phyloP scores from a whole-genome alignment of 345 rosid genomes.

The Geranium rotundifolium region DNA sequence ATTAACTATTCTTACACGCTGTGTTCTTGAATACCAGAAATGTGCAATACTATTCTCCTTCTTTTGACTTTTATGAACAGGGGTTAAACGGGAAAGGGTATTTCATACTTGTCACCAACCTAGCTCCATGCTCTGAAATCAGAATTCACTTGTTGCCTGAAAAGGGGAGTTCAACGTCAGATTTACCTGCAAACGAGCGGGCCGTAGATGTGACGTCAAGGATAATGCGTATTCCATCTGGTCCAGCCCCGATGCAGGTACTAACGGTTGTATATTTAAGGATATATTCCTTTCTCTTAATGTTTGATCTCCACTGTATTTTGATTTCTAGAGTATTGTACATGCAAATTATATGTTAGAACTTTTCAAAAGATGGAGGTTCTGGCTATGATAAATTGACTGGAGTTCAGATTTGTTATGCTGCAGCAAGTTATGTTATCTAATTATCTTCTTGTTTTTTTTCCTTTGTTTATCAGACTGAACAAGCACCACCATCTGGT shows the following conservation, averaged over 20 bases:
- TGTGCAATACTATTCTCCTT: too few species aligned
- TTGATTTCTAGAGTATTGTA: constrained; percentile 8
- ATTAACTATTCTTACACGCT: too few species aligned
- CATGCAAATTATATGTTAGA: neutral
- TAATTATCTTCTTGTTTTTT: constrained; percentile 5
- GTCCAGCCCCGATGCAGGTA: constrained; percentile 91
- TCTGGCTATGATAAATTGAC: constrained; percentile 4
- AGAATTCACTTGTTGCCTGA: constrained; percentile 94
- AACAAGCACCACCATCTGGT: constrained; percentile 96
- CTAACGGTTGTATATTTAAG: constrained; percentile 11
- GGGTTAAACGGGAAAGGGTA: constrained; percentile 70
- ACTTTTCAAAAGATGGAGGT: constrained; percentile 1
- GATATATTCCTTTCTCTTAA: neutral
- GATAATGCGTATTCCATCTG: constrained; percentile 92
- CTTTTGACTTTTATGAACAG: too few species aligned
- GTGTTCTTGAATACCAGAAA: too few species aligned
- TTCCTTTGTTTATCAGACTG: constrained; percentile 50
- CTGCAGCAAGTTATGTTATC: constrained; percentile 9
- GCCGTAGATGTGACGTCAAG: constrained; percentile 76
- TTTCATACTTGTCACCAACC: constrained; percentile 90
- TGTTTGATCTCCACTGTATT: constrained; percentile 1
- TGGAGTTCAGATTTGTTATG: constrained; percentile 1
- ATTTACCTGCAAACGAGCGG: constrained; percentile 44
- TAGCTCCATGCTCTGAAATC: constrained; percentile 86
- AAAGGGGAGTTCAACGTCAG: constrained; percentile 41